Evolutionary conservation across 805 yeast species (phyloP), one percentile per base, ranked within the genome.

Genomic region (Nakazawaea wyomingensis): DNA sequence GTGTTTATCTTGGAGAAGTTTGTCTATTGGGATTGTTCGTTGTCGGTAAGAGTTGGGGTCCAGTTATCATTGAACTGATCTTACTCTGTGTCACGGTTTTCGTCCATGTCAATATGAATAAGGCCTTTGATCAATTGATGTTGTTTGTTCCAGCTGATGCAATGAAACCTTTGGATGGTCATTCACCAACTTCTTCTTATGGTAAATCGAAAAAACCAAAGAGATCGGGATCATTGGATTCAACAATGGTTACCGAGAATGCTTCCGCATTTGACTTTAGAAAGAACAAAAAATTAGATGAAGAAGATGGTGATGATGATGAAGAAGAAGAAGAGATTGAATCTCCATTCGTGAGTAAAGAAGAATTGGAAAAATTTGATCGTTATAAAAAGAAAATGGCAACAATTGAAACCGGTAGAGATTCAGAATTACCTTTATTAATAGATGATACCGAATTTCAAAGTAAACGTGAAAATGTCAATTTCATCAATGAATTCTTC

Each of bases 1-100:
- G 99, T 45, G 61, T 93, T 34, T 91, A 91, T 60, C 60, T 91
- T 35, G 96, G 96, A 31, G 90, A 91, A 63, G 64, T 89, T 18
- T 87, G 96, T 68, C 54, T 93, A 49, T 59, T 93, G 42, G 97
- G 96, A 43, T 62, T 93, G 44, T 90, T 88, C 59, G 85, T 78
- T 14, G 95, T 91, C 44, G 89, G 95, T 48, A 87, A 87, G 69
- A 84, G 95, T 33, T 91, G 96, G 96, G 98, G 96, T 35, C 95
- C 96, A 29, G 72, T 89, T 50, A 85, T 82, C 3, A 64, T 91
- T 42, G 86, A 85, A 60, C 80, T 78, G 1, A 69, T 90, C 40
- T 69, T 83, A 33, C 54, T 87, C 11, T 75, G 72, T 7, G 61
- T 72, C 50, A 87, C 97, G 0, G 74, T 74, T 4, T 82, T 86